phyloP scores from a whole-genome alignment of 306 rosid species.

The Lithocarpus polystachyus region DNA sequence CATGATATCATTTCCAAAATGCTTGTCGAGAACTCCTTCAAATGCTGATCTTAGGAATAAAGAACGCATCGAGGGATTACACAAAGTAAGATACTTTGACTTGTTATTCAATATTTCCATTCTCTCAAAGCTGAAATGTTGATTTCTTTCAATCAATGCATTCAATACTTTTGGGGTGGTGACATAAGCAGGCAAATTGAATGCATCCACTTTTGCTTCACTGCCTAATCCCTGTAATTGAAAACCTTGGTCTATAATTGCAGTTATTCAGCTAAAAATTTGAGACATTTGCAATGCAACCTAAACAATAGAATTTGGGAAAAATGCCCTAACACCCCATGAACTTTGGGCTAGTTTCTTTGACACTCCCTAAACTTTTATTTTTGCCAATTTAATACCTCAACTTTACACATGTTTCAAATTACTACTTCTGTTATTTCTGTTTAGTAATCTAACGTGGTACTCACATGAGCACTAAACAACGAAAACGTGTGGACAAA shows the following conservation, averaged over 20 bases:
- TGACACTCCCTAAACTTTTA: no score
- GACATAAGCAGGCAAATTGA: conserved; percentile 26
- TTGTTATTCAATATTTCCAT: conserved; percentile 1
- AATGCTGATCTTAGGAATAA: conserved; percentile 16
- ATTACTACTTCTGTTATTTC: no score
- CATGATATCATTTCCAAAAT: conserved; percentile 26
- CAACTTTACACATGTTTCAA: no score
- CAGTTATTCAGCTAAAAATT: no score
- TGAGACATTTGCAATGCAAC: no score
- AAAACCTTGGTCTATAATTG: background rate
- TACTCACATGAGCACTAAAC: no score
- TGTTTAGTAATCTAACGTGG: no score
- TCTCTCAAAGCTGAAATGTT: conserved; percentile 19
- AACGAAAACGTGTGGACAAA: no score
- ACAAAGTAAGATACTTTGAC: background rate
- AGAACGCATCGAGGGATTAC: background rate
- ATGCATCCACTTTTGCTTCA: conserved; percentile 32
- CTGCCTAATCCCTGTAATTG: conserved; percentile 17
- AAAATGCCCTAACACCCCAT: no score
- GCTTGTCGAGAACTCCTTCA: conserved; percentile 18
- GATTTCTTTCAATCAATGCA: conserved; percentile 21
- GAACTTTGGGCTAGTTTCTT: no score
- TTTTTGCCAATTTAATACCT: no score
- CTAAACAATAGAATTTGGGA: no score
- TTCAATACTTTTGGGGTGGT: conserved; percentile 14